Conservation (phyloP, 2,329 filamentous ascomycete species). For the Trichoderma guizhouense region DNA sequence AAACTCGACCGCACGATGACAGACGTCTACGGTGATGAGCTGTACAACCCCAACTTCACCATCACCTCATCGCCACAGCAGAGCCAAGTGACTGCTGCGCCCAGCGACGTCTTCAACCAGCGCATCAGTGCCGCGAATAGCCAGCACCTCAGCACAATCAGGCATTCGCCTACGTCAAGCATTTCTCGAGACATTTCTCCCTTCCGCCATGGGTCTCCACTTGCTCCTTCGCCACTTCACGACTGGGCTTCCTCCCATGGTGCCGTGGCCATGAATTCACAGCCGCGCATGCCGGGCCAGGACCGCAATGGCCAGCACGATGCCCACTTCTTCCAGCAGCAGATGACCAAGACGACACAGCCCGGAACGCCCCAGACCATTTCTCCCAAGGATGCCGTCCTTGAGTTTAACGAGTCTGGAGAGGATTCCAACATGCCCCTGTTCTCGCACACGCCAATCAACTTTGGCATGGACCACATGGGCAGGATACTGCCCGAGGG, state of each 20-base stretch:
- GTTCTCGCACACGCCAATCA: slow-evolving; percentile 61
- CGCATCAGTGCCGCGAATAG: slow-evolving; percentile 76
- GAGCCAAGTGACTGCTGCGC: slow-evolving; percentile 46
- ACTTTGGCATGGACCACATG: slow-evolving; percentile 41
- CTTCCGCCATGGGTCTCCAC: slow-evolving; percentile 67
- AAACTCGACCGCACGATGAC: slow-evolving; percentile 85
- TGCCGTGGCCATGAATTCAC: slow-evolving; percentile 44
- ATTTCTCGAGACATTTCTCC: slow-evolving; percentile 41
- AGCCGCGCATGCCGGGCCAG: slow-evolving; percentile 59
- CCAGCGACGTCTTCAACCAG: slow-evolving; percentile 65
- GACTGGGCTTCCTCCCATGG: slow-evolving; percentile 38
- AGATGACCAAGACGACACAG: slow-evolving; percentile 40
- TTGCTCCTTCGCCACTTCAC: slow-evolving; percentile 51
- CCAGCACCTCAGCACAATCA: slow-evolving; percentile 60
- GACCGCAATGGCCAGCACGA: slow-evolving; percentile 51
- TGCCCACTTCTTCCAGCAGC: slow-evolving; percentile 43
- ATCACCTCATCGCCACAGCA: slow-evolving; percentile 53
- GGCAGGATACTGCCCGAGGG: slow-evolving; percentile 32
- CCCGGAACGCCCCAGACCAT: slow-evolving; percentile 73
- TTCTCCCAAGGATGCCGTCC: slow-evolving; percentile 85
- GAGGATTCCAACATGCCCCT: slow-evolving; percentile 64
- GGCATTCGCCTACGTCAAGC: slow-evolving; percentile 46
- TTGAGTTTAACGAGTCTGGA: slow-evolving; percentile 78
- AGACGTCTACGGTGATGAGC: slow-evolving; percentile 78
- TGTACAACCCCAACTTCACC: slow-evolving; percentile 70